phyloP scores from a whole-genome alignment of 306 rosid species.

The Quercus agrifolia region DNA sequence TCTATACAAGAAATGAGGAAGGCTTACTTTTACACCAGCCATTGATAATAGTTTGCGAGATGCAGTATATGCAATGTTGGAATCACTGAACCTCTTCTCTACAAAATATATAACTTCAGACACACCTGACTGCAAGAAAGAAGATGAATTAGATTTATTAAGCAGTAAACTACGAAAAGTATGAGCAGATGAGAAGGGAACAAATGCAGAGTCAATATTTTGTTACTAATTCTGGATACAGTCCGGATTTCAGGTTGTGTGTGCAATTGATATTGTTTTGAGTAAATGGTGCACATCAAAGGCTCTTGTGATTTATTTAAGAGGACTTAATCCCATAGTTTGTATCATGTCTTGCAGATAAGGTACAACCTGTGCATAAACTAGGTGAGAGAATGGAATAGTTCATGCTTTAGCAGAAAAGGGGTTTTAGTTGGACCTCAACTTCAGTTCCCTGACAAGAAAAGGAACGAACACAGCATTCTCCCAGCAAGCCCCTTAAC shows the following conservation, averaged over 20 bases:
- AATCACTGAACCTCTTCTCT: constrained; percentile 66
- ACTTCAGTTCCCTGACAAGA: not conserved
- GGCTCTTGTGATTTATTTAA: not conserved
- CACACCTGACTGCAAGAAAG: constrained; percentile 73
- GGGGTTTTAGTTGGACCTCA: not conserved
- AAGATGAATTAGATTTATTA: constrained; percentile 2
- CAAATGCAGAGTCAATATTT: not conserved
- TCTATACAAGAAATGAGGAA: not conserved
- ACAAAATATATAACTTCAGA: constrained; percentile 78
- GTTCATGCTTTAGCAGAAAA: not conserved
- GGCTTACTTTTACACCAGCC: constrained; percentile 86
- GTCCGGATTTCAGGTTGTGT: not conserved
- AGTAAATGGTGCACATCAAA: not conserved
- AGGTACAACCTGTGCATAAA: not conserved
- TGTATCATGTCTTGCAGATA: not conserved
- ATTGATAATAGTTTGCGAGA: constrained; percentile 78
- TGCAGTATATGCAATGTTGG: constrained; percentile 60
- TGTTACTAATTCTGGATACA: not conserved
- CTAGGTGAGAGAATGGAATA: not conserved
- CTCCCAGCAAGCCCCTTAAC: not conserved
- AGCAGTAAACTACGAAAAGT: not conserved
- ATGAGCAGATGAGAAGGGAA: not conserved
- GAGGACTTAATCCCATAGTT: not conserved
- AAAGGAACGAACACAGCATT: not conserved
- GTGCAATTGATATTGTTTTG: not conserved